Evolutionary conservation across 306 rosid species (phyloP), one percentile per base, ranked within the genome.

Genomic region (Pterocarpus santalinus): DNA sequence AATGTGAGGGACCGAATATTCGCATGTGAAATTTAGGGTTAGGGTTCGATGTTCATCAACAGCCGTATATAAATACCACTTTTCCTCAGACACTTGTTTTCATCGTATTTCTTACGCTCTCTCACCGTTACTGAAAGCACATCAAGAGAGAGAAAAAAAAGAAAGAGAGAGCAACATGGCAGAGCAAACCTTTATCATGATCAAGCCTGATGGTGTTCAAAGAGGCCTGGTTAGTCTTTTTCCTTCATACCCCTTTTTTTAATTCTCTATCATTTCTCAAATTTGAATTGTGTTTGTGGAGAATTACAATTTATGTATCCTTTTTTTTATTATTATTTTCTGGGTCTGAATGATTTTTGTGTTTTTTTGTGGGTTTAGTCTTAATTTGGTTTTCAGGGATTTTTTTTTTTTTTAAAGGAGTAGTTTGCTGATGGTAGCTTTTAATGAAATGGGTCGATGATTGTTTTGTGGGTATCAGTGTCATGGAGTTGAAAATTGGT

Each of bases 131-230:
- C 52, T 3, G 15, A 39, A 39, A 66, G 61, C 28, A 55, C n/a
- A 7, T 46, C 69, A 61, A 49, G 28, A 22, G 28, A 22, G 28
- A 0, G 28, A 22, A 30, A 15, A 22, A 5, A 22, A 5, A 76
- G 51, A 62, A 13, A 62, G 55, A 13, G 64, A 62, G 17, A 35
- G 17, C 53, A 83, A 70, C 8, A 91, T 93, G 96, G 97, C 86
- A 0, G 86, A 93, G 87, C 97, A 88, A 34, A 88, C 96, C 69
- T 93, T 89, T 79, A 91, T 93, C 88, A 93, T 93, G 97, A 91
- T 93, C 86, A 93, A 93, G 90, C 97, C 96, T 5, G 96, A 93
- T 90, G 96, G 97, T 2, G 97, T 93, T 55, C 97, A 93, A 78
- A 91, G 97, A 79, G 97, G 97, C 77, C 90, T 93, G 62, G 97